These are phyloP conservation scores for Kazachstania viticola DNA, from an alignment of 805 yeast genomes.

Conservation along the genomic window DNA sequence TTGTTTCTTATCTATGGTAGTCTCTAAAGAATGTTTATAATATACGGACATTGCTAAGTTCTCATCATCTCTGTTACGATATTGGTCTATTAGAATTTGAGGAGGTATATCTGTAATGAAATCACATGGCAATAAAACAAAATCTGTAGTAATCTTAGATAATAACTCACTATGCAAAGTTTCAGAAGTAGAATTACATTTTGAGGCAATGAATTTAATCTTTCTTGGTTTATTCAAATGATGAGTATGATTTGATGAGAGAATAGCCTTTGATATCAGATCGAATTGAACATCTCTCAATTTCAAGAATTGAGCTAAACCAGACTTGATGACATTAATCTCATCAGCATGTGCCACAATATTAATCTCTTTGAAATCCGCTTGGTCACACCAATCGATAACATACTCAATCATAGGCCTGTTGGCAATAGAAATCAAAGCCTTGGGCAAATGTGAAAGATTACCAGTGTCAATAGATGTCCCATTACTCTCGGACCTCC, in stretches of 20 bases:
- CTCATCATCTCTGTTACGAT: constrained; percentile 54
- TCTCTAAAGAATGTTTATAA: constrained; percentile 63
- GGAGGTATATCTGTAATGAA: constrained; percentile 89
- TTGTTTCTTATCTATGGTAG: constrained; percentile 65
- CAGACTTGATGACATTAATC: constrained; percentile 34
- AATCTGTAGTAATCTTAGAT: constrained; percentile 34
- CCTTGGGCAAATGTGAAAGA: constrained; percentile 50
- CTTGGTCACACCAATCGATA: constrained; percentile 86
- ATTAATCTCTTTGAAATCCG: constrained; percentile 60
- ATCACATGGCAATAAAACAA: constrained; percentile 88
- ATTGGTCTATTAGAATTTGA: constrained; percentile 73
- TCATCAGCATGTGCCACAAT: constrained; percentile 46
- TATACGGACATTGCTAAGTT: constrained; percentile 69
- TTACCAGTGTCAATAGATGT: constrained; percentile 16
- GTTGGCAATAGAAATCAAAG: constrained; percentile 82
- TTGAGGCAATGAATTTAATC: constrained; percentile 33
- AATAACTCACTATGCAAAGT: constrained; percentile 39
- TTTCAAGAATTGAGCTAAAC: constrained; percentile 36
- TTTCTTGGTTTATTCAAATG: constrained; percentile 26
- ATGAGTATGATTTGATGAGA: constrained; percentile 17
- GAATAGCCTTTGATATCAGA: constrained; percentile 14
- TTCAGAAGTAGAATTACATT: constrained; percentile 50
- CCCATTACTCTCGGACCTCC: background rate
- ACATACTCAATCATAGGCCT: constrained; percentile 80
- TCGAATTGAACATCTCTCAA: constrained; percentile 28